phyloP scores from a whole-genome alignment of 495 filamentous ascomycete genomes.

The Hyaloscypha bicolor region DNA sequence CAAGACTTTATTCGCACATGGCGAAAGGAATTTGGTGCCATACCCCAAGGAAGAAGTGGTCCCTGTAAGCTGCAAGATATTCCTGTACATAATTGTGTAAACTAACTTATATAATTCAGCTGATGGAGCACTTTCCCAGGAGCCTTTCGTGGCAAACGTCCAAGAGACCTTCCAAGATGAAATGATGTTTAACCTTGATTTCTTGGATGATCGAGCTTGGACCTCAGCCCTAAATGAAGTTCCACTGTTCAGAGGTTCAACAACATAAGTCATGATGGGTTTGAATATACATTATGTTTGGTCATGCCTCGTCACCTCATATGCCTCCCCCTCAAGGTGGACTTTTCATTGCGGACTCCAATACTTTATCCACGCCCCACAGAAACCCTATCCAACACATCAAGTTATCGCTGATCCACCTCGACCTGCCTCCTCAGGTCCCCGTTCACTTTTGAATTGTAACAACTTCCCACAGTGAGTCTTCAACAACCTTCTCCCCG shows the following conservation, averaged over 20 bases:
- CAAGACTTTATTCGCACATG: neutral
- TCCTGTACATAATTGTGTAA: neutral
- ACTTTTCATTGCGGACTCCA: no score
- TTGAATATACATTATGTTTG: no score
- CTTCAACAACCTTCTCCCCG: no score
- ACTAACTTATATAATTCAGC: neutral
- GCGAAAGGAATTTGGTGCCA: neutral
- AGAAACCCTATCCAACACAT: no score
- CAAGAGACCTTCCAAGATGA: neutral
- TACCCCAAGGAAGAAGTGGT: neutral
- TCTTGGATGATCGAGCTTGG: neutral
- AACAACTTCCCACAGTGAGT: no score
- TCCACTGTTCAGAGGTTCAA: neutral
- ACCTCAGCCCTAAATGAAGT: neutral
- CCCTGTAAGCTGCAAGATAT: neutral
- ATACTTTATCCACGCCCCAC: no score
- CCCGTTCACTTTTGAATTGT: no score
- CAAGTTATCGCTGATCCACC: no score
- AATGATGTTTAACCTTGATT: neutral
- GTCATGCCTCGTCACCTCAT: no score
- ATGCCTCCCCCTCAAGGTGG: no score
- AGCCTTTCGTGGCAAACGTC: neutral
- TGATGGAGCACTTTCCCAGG: neutral
- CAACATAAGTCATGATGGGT: no score
- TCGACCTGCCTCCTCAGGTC: no score